These are phyloP conservation scores for Mycocalia duriaeana DNA, from an alignment of 1,284 basidiomycete species.

Conservation along the genomic window DNA sequence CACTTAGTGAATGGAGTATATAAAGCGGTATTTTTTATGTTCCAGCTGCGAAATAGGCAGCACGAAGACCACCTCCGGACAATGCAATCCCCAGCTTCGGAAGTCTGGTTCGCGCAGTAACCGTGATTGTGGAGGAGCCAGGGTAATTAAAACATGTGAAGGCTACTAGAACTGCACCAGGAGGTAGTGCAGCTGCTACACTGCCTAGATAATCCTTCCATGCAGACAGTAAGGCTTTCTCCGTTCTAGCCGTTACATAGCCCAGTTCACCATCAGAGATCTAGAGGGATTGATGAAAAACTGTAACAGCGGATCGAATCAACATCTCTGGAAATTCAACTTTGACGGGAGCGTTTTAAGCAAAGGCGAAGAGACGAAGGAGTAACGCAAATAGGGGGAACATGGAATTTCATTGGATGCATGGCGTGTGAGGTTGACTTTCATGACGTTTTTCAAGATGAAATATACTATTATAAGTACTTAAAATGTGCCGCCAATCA, in stretches of 20 bases:
- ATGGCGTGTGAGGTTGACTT: neutral
- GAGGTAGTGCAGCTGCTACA: slow-evolving; percentile 7
- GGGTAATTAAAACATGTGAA: slow-evolving; percentile 7
- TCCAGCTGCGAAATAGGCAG: slow-evolving; percentile 9
- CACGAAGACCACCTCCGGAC: slow-evolving; percentile 9
- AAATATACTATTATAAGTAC: too few relatives aligned
- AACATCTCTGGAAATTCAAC: slow-evolving; percentile 4
- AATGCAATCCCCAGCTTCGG: slow-evolving; percentile 9
- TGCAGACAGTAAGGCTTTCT: slow-evolving; percentile 4
- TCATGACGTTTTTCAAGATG: neutral
- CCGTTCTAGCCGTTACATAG: slow-evolving; percentile 4
- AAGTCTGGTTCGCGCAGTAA: slow-evolving; percentile 4
- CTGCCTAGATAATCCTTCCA: slow-evolving; percentile 6
- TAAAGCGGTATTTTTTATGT: neutral
- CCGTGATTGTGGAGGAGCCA: slow-evolving; percentile 5
- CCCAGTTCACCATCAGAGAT: slow-evolving; percentile 5
- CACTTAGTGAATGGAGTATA: neutral
- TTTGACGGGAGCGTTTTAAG: slow-evolving; percentile 8
- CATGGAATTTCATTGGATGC: neutral
- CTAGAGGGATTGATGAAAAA: slow-evolving; percentile 1
- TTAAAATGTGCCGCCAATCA: too few relatives aligned
- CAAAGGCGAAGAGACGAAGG: slow-evolving; percentile 3
- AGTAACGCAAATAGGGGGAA: slow-evolving; percentile 1
- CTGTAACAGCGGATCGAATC: slow-evolving; percentile 5
- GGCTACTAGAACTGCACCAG: slow-evolving; percentile 4